Conservation (phyloP, 2,329 filamentous ascomycete species). For the Periconia sp. region DNA sequence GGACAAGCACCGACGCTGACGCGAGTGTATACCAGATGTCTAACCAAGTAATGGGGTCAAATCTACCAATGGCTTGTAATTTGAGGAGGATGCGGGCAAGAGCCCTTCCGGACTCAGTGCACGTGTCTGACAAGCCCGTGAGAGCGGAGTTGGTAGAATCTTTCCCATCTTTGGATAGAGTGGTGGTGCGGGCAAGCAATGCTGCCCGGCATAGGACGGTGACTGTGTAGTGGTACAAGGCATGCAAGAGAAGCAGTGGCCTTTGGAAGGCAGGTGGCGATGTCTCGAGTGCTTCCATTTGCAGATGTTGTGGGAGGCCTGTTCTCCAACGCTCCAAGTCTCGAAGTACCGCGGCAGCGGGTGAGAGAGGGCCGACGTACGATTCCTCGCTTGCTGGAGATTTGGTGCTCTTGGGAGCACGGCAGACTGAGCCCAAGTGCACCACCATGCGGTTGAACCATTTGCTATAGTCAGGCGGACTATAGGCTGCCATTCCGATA, state of each 20-base stretch:
- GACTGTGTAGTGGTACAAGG: slow-evolving; percentile 49
- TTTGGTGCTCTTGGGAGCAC: slow-evolving; percentile 42
- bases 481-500: slow-evolving; percentile 36
- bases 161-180: slow-evolving; percentile 31
- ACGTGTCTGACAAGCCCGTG: slow-evolving; percentile 44
- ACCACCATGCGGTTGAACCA: slow-evolving; percentile 47
- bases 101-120: slow-evolving; percentile 45
- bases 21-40: slow-evolving; percentile 51
- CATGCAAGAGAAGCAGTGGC: slow-evolving; percentile 47
- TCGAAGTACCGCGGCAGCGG: slow-evolving; percentile 45
- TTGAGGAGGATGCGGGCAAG: slow-evolving; percentile 43
- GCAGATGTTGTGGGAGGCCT: slow-evolving; percentile 47
- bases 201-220: slow-evolving; percentile 48
- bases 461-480: slow-evolving; percentile 46
- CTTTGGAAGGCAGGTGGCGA: slow-evolving; percentile 45
- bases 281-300: slow-evolving; percentile 37
- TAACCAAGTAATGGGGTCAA: slow-evolving; percentile 50
- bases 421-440: slow-evolving; percentile 47
- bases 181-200: slow-evolving; percentile 45
- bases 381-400: slow-evolving; percentile 40
- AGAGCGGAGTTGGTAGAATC: slow-evolving; percentile 34
- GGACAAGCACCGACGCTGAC: slow-evolving; percentile 45
- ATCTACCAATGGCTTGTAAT: slow-evolving; percentile 45
- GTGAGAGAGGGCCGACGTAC: slow-evolving; percentile 47
- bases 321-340: slow-evolving; percentile 49